Evolutionary conservation across 2,329 filamentous ascomycete genomes (phyloP), one percentile per base, ranked within the genome.

Genomic region (Aspergillus melleus): DNA sequence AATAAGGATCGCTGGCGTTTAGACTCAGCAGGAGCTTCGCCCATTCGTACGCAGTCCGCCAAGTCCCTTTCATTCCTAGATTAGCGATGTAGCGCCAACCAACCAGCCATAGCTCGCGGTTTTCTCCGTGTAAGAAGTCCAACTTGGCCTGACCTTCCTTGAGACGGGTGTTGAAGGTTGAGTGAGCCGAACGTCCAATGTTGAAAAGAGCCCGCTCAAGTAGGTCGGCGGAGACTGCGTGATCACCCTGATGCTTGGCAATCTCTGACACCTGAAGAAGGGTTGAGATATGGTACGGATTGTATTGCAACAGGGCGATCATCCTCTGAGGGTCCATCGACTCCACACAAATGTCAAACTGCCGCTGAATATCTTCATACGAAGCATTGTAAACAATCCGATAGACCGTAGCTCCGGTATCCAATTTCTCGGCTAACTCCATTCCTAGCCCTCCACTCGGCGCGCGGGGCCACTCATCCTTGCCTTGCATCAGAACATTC

Each of bases 231-330:
- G 94, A 88, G 4, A 95, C 85, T 1, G 93, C 87, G 73, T 92
- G 89, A 71, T 98, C 95, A 55, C 92, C 87, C 71, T 97, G 92
- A 66, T 96, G 90, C 73, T 95, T 94, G 12, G 92, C 92, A 53
- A 98, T 90, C 72, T 92, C 91, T 62, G 91, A 96, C 29, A 96
- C 92, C 73, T 97, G 93, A 22, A 98, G 87, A n/a, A 98, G 84
- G 2, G 91, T 93, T 1, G 92, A 95, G 66, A 98, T 89, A 72
- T 98, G 93, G 74, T 97, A 98, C 3, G 94, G 90, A 68, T 92
- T 88, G 66, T 83, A 81, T 62, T 86, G 84, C 2, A 98, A 81
- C 54, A 95, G 85, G 39, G 88, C 80, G 47, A 98, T 87, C 78
- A 99, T 85, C 57, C 88, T 84, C 76, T 96, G 89, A 4, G 92